These are phyloP conservation scores for Pichia sp. DNA, from an alignment of 1,139 yeast species.

Conservation along the genomic window DNA sequence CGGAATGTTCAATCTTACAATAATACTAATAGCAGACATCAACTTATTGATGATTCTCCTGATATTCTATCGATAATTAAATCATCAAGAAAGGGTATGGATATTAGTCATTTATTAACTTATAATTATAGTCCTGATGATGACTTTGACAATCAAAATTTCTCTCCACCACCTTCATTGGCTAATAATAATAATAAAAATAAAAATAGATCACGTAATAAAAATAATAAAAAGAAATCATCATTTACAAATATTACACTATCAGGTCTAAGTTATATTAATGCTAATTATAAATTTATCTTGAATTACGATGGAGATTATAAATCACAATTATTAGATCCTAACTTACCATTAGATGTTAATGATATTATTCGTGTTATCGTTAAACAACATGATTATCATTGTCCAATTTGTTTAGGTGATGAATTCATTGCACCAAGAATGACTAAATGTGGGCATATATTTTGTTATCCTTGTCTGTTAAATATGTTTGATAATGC, in stretches of 20 bases:
- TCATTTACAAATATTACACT: slow-evolving; percentile 28
- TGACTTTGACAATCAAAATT: slow-evolving; percentile 4
- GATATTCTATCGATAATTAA: slow-evolving; percentile 33
- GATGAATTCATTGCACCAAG: slow-evolving; percentile 88
- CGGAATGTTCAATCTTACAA: slow-evolving; percentile 1
- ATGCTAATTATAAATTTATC: slow-evolving; percentile 79
- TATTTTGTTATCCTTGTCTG: slow-evolving; percentile 79
- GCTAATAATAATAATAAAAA: neutral
- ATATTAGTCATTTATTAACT: slow-evolving; percentile 59
- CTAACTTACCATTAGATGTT: slow-evolving; percentile 66
- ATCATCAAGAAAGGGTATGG: slow-evolving; percentile 45
- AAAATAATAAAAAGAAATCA: slow-evolving; percentile 6
- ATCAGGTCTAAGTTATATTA: slow-evolving; percentile 70
- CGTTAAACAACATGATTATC: slow-evolving; percentile 62
- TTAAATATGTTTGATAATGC: slow-evolving; percentile 59
- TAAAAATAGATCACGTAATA: slow-evolving; percentile 9
- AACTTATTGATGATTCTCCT: slow-evolving; percentile 17
- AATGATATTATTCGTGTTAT: slow-evolving; percentile 63
- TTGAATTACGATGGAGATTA: slow-evolving; percentile 60
- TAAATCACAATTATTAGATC: slow-evolving; percentile 54
- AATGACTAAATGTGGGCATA: slow-evolving; percentile 93
- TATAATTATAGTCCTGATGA: slow-evolving; percentile 48
- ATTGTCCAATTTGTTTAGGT: slow-evolving; percentile 86
- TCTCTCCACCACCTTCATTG: too few relatives aligned
- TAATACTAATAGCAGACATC: slow-evolving; percentile 9